Percentiles rank a stretch among this genome's conserved stretches.
Conservation (phyloP, 805 yeast genomes). For the Limtongia smithiae region DNA sequence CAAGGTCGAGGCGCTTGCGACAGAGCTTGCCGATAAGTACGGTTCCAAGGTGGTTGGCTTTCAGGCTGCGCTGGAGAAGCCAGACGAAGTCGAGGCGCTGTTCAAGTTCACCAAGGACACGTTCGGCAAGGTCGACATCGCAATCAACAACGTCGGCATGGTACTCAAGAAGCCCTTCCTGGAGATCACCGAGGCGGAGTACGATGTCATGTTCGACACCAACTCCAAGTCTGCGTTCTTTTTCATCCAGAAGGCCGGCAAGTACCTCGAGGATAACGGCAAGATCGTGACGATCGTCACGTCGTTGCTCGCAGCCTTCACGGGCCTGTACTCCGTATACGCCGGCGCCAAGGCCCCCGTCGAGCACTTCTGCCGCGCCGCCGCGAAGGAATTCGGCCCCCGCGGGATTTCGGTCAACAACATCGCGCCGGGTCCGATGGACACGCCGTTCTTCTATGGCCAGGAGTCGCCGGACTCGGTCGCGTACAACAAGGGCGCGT, state of each 20-base stretch:
- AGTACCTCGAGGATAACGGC: conserved; percentile 50
- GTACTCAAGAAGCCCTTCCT: conserved; percentile 59
- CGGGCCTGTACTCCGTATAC: conserved; percentile 60
- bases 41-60: conserved; percentile 44
- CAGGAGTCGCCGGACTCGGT: conserved; percentile 54
- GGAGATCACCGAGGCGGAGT: conserved; percentile 54
- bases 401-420: conserved; percentile 66
- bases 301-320: conserved; percentile 63
- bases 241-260: conserved; percentile 56
- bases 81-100: conserved; percentile 43
- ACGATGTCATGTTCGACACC: conserved; percentile 49
- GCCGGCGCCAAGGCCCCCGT: conserved; percentile 77
- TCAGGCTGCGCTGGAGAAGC: conserved; percentile 46
- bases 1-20: conserved; percentile 36
- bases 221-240: conserved; percentile 62
- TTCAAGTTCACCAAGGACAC: conserved; percentile 46
- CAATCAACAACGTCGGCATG: conserved; percentile 65
- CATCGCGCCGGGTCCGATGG: conserved; percentile 73
- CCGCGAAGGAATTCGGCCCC: conserved; percentile 72
- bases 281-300: conserved; percentile 57
- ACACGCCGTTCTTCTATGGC: conserved; percentile 64
- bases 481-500: conserved; percentile 53
- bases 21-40: conserved; percentile 39
- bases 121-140: conserved; percentile 56
- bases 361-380: conserved; percentile 61